Conservation (phyloP, 179 eudicot species). For the Nepenthes alata region DNA sequence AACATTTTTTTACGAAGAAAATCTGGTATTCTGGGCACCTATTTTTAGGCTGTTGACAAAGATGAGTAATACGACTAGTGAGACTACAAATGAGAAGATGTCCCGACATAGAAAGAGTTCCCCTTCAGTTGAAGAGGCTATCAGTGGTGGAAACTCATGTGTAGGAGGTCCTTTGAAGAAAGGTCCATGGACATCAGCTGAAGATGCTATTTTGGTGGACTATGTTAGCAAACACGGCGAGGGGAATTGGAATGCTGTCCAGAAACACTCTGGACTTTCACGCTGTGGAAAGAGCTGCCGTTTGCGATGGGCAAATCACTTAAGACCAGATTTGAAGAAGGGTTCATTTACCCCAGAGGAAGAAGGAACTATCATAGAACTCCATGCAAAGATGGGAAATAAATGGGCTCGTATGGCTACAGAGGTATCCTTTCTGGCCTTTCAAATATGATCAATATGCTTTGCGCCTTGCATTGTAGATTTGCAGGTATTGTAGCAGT, state of each 20-base stretch:
- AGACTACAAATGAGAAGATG: slow-evolving; percentile 21
- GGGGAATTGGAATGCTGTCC: slow-evolving; percentile 47
- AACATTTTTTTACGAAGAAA: background rate
- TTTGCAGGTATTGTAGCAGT: background rate
- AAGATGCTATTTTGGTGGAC: slow-evolving; percentile 31
- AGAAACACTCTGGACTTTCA: slow-evolving; percentile 34
- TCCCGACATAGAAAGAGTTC: slow-evolving; percentile 25
- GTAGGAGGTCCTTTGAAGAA: slow-evolving; percentile 26
- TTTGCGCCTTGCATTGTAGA: too few species aligned
- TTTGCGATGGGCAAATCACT: slow-evolving; percentile 44
- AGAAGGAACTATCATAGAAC: slow-evolving; percentile 30
- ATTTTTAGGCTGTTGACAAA: slow-evolving; percentile 10
- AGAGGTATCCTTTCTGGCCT: slow-evolving; percentile 19
- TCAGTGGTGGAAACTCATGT: slow-evolving; percentile 17
- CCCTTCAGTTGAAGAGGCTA: slow-evolving; percentile 22
- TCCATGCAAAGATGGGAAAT: slow-evolving; percentile 42
- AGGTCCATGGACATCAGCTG: slow-evolving; percentile 42
- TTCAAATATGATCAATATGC: too few species aligned
- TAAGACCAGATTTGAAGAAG: slow-evolving; percentile 41
- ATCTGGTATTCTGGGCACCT: background rate
- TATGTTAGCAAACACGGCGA: slow-evolving; percentile 37
- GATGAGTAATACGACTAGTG: slow-evolving; percentile 29
- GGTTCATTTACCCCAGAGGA: slow-evolving; percentile 36
- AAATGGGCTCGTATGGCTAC: slow-evolving; percentile 54
- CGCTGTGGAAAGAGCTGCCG: slow-evolving; percentile 50